These are phyloP conservation scores for Phytophthora sansomeana DNA, from an alignment of 352 stramenopile species.

Conservation along the genomic window DNA sequence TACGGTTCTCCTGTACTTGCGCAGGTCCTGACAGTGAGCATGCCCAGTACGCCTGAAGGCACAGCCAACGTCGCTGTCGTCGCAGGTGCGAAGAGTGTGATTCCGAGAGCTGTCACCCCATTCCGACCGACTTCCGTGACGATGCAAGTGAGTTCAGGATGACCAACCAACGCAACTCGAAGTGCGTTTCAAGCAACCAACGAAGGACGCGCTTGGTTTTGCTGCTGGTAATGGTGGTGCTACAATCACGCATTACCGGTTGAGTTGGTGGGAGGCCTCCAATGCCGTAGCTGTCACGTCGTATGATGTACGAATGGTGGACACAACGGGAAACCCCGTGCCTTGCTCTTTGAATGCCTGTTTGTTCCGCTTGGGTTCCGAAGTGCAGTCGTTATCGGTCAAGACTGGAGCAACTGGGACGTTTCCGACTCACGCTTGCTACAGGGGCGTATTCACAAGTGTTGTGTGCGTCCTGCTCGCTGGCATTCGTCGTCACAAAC, in stretches of 20 bases:
- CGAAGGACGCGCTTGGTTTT: constrained; percentile 75
- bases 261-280: constrained; percentile 60
- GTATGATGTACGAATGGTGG: constrained; percentile 68
- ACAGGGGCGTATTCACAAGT: constrained; percentile 42
- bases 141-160: constrained; percentile 77
- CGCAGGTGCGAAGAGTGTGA: constrained; percentile 41
- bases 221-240: constrained; percentile 55
- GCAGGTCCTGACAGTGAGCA: constrained; percentile 41
- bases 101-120: constrained; percentile 58
- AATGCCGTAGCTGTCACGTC: constrained; percentile 48
- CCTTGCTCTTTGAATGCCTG: constrained; percentile 63
- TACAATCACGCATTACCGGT: constrained; percentile 67
- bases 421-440: constrained; percentile 75
- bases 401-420: constrained; percentile 62
- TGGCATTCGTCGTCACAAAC: constrained; percentile 41
- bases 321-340: constrained; percentile 20
- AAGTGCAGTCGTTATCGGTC: constrained; percentile 92
- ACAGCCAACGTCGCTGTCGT: constrained; percentile 18
- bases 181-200: constrained; percentile 76
- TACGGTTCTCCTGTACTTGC: constrained; percentile 75
- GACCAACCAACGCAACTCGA: constrained; percentile 85
- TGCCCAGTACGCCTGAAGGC: constrained; percentile 22
- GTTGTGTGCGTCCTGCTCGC: constrained; percentile 47
- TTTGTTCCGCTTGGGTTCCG: constrained; percentile 90
- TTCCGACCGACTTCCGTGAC: constrained; percentile 74